phyloP scores from a whole-genome alignment of 2,329 filamentous ascomycete genomes.

The Colletotrichum kahawae region DNA sequence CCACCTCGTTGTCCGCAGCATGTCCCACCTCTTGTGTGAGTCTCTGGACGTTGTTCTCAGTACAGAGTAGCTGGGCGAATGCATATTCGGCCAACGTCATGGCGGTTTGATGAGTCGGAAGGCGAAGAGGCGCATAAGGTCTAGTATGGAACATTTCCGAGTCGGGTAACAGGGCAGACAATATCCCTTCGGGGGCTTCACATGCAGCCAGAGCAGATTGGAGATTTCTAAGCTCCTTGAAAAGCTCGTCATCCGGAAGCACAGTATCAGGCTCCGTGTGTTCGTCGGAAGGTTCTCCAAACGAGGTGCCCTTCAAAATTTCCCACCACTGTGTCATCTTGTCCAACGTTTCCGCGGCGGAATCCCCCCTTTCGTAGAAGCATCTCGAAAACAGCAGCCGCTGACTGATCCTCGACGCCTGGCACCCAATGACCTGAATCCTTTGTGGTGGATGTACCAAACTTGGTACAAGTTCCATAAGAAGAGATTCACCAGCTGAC shows the following conservation, averaged over 20 bases:
- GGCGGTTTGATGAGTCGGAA: not conserved
- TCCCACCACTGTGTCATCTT: not conserved
- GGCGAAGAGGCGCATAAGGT: not conserved
- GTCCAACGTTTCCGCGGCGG: not conserved
- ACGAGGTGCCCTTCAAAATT: not conserved
- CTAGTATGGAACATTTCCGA: not conserved
- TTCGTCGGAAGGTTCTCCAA: not conserved
- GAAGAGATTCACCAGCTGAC: not conserved
- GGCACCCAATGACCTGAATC: not conserved
- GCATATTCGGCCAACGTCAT: not conserved
- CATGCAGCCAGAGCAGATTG: not conserved
- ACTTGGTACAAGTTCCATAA: not conserved
- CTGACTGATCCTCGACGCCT: not conserved
- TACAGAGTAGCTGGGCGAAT: not conserved
- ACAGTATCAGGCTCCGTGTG: not conserved
- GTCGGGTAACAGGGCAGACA: not conserved
- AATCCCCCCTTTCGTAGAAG: not conserved
- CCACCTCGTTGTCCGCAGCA: not conserved
- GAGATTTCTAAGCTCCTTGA: not conserved
- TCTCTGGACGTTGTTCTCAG: not conserved
- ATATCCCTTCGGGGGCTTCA: not conserved
- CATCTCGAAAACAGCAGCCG: not conserved
- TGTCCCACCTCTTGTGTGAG: not conserved
- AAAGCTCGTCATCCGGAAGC: not conserved
- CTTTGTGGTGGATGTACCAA: not conserved